Evolutionary conservation across 1,284 basidiomycete genomes (phyloP), one percentile per base, ranked within the genome.

Genomic region (Chiua sp.): DNA sequence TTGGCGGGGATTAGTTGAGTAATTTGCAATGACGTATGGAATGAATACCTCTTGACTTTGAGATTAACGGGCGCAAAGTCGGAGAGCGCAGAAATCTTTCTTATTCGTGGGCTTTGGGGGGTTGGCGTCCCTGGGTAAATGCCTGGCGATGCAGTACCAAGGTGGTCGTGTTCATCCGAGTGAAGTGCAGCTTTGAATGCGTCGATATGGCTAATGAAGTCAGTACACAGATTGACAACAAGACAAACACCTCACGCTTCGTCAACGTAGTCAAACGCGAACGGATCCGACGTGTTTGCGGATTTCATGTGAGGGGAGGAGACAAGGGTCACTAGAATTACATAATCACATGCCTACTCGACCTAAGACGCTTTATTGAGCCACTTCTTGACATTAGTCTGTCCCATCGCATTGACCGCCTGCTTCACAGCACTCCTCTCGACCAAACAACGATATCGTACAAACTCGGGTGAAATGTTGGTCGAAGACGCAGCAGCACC

Each of bases 1-100:
- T 84, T 57, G 47, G 51, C 5, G 57, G 57, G 28, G 33, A 51
- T 62, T 44, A 64, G 33, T 54, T 6, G 50, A 44, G 26, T 47
- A 30, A 32, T 47, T 2, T 30, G 28, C 23, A 26, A 37, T 55
- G 52, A 50, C 37, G 42, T 22, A 59, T n/a, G 35, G 56, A 35
- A 42, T 30, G 28, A 72, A 56, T 64, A 90, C 91, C 79, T 86
- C 72, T 84, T 87, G 33, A 97, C 88, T 69, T 83, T 88, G 65
- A 93, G 77, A 72, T 96, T 93, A 22, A 98, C 87, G 0, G 96
- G 96, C 2, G 96, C 96, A 72, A 97, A 98, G 75, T 98, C 96
- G 13, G 91, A 94, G 49, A 96, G 79, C 1, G 95, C 94, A 55
- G 92, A 90, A 18, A 98, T 87, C 77, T 94, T 95, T 69, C 90